Evolutionary conservation across 352 stramenopile genomes (phyloP), one percentile per base, ranked within the genome.

Genomic region (Pythium rishiriense): DNA sequence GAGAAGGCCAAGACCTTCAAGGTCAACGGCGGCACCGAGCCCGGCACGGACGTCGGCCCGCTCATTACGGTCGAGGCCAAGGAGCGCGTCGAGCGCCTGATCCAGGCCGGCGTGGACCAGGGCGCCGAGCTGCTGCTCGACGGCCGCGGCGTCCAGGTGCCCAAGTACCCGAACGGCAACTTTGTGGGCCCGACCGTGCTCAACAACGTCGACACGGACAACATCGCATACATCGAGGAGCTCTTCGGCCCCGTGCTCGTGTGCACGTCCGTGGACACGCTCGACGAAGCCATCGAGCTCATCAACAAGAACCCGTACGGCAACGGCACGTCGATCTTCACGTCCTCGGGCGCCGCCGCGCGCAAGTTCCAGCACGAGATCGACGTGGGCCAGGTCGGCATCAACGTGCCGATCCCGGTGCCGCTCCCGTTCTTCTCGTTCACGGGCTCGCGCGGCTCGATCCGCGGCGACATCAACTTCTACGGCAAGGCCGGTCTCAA

Each of bases 381-480:
- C 50, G 88, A 99, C 70, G 95, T 98, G 9, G 97, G 97, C 35
- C 96, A 99, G 76, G 94, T 99, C 24, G 94, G 94, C 37, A 96
- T 98, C 68, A 98, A 98, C 80, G 93, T 99, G 39, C 94, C 96
- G 31, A 99, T 99, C 73, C 97, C 97, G 1, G 97, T 99, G 45
- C 97, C 97, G 6, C 79, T 99, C 2, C 96, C 96, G 39, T 97
- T 98, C 75, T 99, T 99, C 76, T 98, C 89, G 31, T 99, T 99
- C 85, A 99, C 97, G 12, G 97, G 97, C 28, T 98, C 87, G 60
- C 87, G 95, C 43, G 87, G 68, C 25, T 98, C 90, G 50, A 98
- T 99, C 74, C 80, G 87, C 26, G 97, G 97, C 8, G 97, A 99
- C 79, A 63, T 98, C 35, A 97, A 99, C 77, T 99, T 99, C 76